These are phyloP conservation scores for Cryptococcus hybrid DNA, from an alignment of 1,284 basidiomycete species.

Conservation along the genomic window DNA sequence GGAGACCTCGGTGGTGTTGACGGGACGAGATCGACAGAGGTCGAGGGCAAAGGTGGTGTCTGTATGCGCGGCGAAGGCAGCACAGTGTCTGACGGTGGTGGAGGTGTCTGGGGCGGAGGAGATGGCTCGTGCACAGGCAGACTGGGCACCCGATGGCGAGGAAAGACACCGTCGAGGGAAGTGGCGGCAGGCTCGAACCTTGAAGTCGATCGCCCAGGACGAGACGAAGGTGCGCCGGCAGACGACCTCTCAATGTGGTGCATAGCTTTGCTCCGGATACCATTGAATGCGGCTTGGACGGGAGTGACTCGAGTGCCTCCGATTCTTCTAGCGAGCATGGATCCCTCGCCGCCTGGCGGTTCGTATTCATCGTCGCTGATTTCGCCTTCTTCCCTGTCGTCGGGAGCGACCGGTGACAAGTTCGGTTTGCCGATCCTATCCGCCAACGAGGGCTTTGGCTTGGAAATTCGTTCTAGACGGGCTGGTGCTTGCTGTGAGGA, in stretches of 20 bases:
- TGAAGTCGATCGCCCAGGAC: background rate
- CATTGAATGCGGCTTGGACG: background rate
- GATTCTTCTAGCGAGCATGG: background rate
- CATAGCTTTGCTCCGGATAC: background rate
- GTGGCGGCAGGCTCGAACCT: background rate
- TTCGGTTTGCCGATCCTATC: background rate
- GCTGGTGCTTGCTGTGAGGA: too few relatives aligned
- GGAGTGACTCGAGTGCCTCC: background rate
- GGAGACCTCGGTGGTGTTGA: background rate
- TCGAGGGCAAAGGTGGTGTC: background rate
- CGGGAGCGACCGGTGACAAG: background rate
- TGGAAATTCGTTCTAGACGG: background rate
- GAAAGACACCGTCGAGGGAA: background rate
- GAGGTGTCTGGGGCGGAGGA: background rate
- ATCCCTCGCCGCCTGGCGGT: background rate
- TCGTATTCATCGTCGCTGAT: conserved; percentile 26
- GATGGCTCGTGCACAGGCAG: background rate
- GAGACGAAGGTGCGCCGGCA: background rate
- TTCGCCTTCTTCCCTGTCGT: conserved; percentile 35
- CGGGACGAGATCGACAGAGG: background rate
- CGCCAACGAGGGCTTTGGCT: background rate
- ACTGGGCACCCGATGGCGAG: background rate
- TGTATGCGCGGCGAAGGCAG: background rate
- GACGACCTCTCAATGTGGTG: too few relatives aligned
- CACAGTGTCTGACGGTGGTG: background rate